These are phyloP conservation scores for Cytospora leucostoma DNA, from an alignment of 2,329 filamentous ascomycete genomes.

Conservation along the genomic window DNA sequence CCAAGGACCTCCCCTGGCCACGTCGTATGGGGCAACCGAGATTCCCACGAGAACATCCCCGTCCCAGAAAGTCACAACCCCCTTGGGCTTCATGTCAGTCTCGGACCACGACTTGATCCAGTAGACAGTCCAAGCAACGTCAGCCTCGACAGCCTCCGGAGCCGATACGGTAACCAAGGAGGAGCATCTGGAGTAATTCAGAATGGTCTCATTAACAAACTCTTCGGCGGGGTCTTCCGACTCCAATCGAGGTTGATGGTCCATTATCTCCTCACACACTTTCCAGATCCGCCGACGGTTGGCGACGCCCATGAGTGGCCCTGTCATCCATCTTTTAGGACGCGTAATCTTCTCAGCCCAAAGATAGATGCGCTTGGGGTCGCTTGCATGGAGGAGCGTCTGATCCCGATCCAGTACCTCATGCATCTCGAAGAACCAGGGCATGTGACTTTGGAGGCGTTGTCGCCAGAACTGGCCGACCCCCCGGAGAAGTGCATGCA, in stretches of 20 bases:
- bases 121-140: neutral
- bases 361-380: neutral
- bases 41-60: neutral
- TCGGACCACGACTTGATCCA: conserved; percentile 8
- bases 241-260: neutral
- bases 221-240: neutral
- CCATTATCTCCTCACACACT: neutral
- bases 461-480: conserved; percentile 14
- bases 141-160: neutral
- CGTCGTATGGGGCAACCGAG: neutral
- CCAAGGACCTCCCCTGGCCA: neutral
- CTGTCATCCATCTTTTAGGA: conserved; percentile 3
- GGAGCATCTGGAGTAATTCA: neutral
- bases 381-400: neutral
- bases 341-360: conserved; percentile 4
- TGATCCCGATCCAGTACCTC: neutral
- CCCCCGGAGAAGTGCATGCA: conserved; percentile 1
- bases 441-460: neutral
- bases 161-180: neutral
- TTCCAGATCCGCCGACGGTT: conserved; percentile 16
- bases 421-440: conserved; percentile 19
- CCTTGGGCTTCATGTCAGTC: neutral
- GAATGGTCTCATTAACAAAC: neutral
- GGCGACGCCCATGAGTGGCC: neutral
- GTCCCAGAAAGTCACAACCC: conserved; percentile 1